phyloP scores from a whole-genome alignment of 2,329 filamentous ascomycete genomes.

The Conoideocrella luteorostrata region DNA sequence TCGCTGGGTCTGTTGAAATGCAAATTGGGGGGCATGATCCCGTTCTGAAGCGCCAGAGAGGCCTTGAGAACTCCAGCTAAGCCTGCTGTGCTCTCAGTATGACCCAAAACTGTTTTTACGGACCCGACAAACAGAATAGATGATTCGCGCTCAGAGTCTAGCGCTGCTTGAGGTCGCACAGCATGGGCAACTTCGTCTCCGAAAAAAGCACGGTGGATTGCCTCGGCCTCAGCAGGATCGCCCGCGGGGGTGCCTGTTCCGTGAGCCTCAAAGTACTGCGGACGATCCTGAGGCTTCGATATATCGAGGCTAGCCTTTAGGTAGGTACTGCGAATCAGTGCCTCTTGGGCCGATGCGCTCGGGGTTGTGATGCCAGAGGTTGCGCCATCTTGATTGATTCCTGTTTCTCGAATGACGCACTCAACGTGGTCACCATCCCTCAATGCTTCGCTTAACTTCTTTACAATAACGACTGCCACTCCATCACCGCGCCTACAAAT shows the following conservation, averaged over 20 bases:
- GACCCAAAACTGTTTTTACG: no score
- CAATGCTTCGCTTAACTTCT: slow-evolving; percentile 35
- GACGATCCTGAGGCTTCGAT: slow-evolving; percentile 15
- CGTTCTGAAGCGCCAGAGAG: slow-evolving; percentile 11
- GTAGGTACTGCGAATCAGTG: slow-evolving; percentile 23
- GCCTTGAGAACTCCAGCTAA: slow-evolving; percentile 18
- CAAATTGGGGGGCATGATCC: slow-evolving; percentile 25
- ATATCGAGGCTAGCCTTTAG: slow-evolving; percentile 21
- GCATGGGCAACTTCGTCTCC: no score
- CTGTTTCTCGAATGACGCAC: slow-evolving; percentile 27
- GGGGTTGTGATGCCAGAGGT: slow-evolving; percentile 32
- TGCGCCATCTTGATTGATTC: slow-evolving; percentile 33
- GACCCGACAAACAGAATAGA: no score
- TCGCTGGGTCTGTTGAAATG: slow-evolving; percentile 23
- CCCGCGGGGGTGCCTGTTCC: slow-evolving; percentile 34
- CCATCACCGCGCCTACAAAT: slow-evolving; percentile 35
- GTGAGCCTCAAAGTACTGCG: slow-evolving; percentile 24
- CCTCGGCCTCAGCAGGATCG: slow-evolving; percentile 19
- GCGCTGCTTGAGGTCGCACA: no score
- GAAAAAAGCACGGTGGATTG: slow-evolving; percentile 36
- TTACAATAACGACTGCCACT: slow-evolving; percentile 35
- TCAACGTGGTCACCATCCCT: slow-evolving; percentile 33
- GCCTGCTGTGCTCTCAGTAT: slow-evolving; percentile 26
- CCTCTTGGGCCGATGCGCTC: slow-evolving; percentile 12
- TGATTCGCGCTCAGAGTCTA: no score